Percentiles rank a stretch among this genome's conserved stretches.
Evolutionary conservation across 2,329 filamentous ascomycete species (phyloP).

Genomic region (Proliferodiscus dingleyae): DNA sequence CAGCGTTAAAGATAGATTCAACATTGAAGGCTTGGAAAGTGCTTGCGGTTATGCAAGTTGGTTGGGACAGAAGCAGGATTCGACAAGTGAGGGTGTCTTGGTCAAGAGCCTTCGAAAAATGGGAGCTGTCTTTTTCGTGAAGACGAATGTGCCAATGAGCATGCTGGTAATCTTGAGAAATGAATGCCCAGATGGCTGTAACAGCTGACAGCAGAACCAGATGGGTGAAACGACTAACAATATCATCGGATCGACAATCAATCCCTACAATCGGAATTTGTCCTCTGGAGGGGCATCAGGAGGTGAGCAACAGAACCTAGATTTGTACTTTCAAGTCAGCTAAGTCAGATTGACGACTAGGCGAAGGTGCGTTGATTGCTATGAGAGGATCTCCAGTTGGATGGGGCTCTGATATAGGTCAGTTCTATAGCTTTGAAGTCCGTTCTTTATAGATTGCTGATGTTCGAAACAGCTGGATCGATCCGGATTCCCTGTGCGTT

Average conservation of each 20-base stretch:
- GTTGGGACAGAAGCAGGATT: not conserved
- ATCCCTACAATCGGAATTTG: slow-evolving; percentile 73
- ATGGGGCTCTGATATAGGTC: slow-evolving; percentile 14
- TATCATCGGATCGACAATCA: slow-evolving; percentile 75
- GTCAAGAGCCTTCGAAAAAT: not conserved
- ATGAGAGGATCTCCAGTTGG: slow-evolving; percentile 7
- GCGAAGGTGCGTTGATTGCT: slow-evolving; percentile 11
- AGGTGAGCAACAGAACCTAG: not conserved
- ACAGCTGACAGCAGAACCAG: not conserved
- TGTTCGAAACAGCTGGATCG: too few relatives aligned
- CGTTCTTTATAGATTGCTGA: too few relatives aligned
- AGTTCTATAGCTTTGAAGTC: too few relatives aligned
- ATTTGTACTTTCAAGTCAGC: too few relatives aligned
- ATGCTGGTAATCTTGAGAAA: slow-evolving; percentile 24
- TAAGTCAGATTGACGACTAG: too few relatives aligned
- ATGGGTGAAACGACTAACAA: slow-evolving; percentile 37
- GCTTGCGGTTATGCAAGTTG: not conserved
- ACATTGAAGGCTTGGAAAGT: not conserved
- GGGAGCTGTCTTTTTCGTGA: slow-evolving; percentile 81
- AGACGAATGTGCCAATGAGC: slow-evolving; percentile 81
- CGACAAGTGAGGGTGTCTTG: not conserved
- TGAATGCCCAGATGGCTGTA: too few relatives aligned
- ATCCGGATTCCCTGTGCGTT: slow-evolving; percentile 10
- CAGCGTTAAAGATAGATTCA: not conserved
- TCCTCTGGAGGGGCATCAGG: slow-evolving; percentile 77